Evolutionary conservation across 148 eudicot species (phyloP).

Genomic region (Nyssa sinensis): DNA sequence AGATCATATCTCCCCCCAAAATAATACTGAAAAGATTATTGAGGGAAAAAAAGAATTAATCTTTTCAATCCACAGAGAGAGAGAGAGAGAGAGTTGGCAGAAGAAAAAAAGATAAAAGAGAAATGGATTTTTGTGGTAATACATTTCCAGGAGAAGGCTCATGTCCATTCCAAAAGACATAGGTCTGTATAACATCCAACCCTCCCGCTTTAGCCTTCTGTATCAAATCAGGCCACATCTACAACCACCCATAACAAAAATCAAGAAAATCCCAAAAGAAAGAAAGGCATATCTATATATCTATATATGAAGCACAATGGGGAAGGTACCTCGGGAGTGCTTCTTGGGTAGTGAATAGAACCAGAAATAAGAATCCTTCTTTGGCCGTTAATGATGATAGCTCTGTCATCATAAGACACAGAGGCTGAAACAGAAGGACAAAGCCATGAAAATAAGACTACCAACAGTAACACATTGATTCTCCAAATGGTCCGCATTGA

Average conservation of each 20-base stretch:
- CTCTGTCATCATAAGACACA: constrained; percentile 66
- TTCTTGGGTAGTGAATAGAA: constrained; percentile 86
- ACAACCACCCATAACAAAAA: constrained; percentile 20
- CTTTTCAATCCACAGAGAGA: neutral
- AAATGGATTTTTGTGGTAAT: neutral
- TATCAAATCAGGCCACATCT: constrained; percentile 99
- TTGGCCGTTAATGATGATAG: constrained; percentile 54
- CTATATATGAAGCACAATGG: neutral
- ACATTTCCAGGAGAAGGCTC: constrained; percentile 91
- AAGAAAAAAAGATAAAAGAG: neutral
- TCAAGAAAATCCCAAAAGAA: too few relatives aligned
- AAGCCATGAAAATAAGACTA: constrained; percentile 17
- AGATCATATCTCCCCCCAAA: constrained; percentile 88
- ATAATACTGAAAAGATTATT: constrained; percentile 73
- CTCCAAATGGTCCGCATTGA: constrained; percentile 18
- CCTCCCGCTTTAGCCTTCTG: constrained; percentile 87
- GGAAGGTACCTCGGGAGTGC: constrained; percentile 78
- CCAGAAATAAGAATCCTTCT: constrained; percentile 76
- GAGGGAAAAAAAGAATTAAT: neutral
- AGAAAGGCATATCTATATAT: neutral
- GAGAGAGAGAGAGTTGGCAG: too few relatives aligned
- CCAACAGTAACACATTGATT: constrained; percentile 14
- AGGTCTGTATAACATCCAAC: constrained; percentile 89
- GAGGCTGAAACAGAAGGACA: constrained; percentile 35
- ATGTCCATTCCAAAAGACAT: constrained; percentile 97